A percentile compares a stretch with the other conserved stretches of the same genome.
These are phyloP conservation scores for Mollisiaceae sp. DNA, from an alignment of 2,329 filamentous ascomycete genomes.

Conservation along the genomic window DNA sequence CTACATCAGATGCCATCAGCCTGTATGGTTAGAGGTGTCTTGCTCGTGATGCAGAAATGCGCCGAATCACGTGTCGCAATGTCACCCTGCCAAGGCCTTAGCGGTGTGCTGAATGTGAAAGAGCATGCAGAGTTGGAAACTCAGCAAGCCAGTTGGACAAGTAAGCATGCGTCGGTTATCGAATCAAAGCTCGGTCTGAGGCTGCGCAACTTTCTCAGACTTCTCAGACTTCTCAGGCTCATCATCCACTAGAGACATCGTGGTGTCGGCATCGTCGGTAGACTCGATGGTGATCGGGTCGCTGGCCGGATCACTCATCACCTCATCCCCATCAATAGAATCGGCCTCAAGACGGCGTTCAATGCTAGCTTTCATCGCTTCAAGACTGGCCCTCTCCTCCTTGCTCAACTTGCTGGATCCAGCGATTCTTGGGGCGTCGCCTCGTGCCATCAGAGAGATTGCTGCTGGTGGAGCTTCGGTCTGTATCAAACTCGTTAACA, in stretches of 20 bases:
- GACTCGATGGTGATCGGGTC: neutral
- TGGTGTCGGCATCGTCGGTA: slow-evolving; percentile 5
- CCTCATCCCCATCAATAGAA: neutral
- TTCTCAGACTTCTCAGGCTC: neutral
- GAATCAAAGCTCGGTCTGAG: neutral
- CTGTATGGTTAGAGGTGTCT: slow-evolving; percentile 4
- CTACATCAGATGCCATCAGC: slow-evolving; percentile 6
- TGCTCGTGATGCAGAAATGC: slow-evolving; percentile 6
- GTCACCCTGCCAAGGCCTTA: slow-evolving; percentile 5
- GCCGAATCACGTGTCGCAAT: slow-evolving; percentile 10
- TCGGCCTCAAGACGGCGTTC: neutral
- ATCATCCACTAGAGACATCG: neutral
- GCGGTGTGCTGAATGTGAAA: neutral
- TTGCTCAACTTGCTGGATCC: slow-evolving; percentile 18
- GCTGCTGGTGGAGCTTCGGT: slow-evolving; percentile 49
- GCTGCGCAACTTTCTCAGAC: neutral
- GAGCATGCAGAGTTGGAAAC: neutral
- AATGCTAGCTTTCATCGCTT: slow-evolving; percentile 10
- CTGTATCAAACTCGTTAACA: slow-evolving; percentile 39
- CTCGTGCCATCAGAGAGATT: slow-evolving; percentile 44
- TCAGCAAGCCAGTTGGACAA: neutral
- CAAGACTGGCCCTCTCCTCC: slow-evolving; percentile 22
- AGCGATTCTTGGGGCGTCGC: slow-evolving; percentile 30
- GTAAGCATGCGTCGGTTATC: neutral
- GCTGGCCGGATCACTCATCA: neutral